Evolutionary conservation across 306 rosid species (phyloP).

Genomic region (Cicer bijugum): DNA sequence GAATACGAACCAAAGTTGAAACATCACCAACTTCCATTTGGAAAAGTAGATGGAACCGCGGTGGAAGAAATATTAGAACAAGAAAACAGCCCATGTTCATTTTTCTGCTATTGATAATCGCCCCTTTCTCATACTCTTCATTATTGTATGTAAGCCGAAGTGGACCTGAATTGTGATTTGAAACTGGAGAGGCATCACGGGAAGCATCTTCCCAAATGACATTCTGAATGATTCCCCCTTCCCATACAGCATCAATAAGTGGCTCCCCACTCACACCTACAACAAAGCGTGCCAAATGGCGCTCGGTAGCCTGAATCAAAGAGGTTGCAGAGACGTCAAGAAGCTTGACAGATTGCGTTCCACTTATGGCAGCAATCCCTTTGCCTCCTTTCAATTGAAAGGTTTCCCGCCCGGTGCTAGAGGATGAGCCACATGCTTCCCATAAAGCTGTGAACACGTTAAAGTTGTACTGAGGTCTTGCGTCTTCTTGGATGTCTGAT

Average conservation of each 20-base stretch:
- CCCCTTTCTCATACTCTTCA: conserved; percentile 57
- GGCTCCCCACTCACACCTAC: conserved; percentile 84
- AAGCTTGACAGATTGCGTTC: conserved; percentile 90
- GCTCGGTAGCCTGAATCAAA: conserved; percentile 76
- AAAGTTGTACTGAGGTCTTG: conserved; percentile 60
- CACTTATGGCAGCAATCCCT: conserved; percentile 84
- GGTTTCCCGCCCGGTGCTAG: conserved; percentile 80
- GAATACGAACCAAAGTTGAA: conserved; percentile 88
- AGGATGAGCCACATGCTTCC: conserved; percentile 89
- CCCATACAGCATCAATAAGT: conserved; percentile 65
- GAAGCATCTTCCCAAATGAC: conserved; percentile 73
- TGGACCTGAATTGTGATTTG: conserved; percentile 58
- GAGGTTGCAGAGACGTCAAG: conserved; percentile 71
- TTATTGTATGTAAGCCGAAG: conserved; percentile 75
- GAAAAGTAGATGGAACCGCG: conserved; percentile 93
- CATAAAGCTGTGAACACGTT: conserved; percentile 82
- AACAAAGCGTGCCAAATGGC: conserved; percentile 71
- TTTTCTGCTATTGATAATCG: conserved; percentile 49
- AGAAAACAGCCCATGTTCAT: conserved; percentile 71
- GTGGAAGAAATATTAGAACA: conserved; percentile 90
- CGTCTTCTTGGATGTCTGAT: conserved; percentile 55
- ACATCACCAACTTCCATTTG: conserved; percentile 87
- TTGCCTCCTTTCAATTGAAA: conserved; percentile 85
- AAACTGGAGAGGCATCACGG: conserved; percentile 46
- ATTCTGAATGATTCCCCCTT: conserved; percentile 69